Base-by-base conservation (phyloP, 495 filamentous ascomycete species). In the Poronia punctata region DNA sequence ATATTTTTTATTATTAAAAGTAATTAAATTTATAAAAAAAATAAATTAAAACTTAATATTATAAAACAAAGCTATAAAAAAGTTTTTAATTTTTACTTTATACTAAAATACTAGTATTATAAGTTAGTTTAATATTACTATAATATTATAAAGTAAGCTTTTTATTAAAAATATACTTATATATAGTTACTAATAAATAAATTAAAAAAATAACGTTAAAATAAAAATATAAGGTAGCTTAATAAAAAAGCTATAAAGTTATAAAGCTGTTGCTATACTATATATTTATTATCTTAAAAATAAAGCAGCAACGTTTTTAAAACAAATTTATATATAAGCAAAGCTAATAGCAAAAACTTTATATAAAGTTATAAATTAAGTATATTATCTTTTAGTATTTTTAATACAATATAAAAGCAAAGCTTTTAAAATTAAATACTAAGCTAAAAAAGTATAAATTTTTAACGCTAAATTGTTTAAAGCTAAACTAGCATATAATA, bases 31-130 rank as follows among this genome's bases (percentile, higher is more conserved):
- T 6, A 12, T 30, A n/a, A 6, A 30, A 30, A 30, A 30, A 4
- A n/a, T n/a, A 30, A 30, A 30, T 30, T 30, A 30, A 12, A 30
- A 30, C 15, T 30, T 30, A 7, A 30, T 30, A n/a, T 30, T 30
- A 30, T 7, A 30, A 30, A 30, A 30, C 15, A 30, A 30, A 30
- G n/a, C 28, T 30, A 30, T 12, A 6, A n/a, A 30, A 6, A 7
- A n/a, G 15, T 30, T 30, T n/a, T 30, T n/a, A 30, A 30, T 30
- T 6, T 30, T 30, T n/a, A 30, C 15, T 7, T n/a, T 30, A 30
- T 12, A 30, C 15, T 30, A 30, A 30, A 30, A 30, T 30, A 30
- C 15, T 6, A 7, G 5, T n/a, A 12, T 30, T 7, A n/a, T 7
- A 6, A 30, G n/a, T 30, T 30, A 12, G 4, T 30, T 30, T 30